phyloP scores from a whole-genome alignment of 169 alveolate species.

The Babesia sp. region DNA sequence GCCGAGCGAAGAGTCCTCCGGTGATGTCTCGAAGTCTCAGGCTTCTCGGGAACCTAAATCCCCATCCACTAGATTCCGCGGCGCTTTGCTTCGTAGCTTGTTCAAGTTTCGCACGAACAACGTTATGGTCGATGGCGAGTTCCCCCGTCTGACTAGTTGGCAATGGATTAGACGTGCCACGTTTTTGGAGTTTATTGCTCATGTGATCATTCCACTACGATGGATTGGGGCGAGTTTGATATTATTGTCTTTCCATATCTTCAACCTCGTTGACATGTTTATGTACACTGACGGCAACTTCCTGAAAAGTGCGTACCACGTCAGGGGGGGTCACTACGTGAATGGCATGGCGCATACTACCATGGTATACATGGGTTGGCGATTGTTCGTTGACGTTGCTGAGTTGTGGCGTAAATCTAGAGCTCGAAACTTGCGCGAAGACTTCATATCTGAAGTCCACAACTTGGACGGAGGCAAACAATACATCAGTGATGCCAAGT shows the following conservation, averaged over 20 bases:
- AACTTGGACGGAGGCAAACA: background rate
- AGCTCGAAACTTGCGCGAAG: background rate
- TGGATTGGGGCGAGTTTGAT: background rate
- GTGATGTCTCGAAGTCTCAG: background rate
- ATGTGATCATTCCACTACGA: background rate
- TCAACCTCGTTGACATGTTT: background rate
- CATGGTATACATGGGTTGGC: constrained; percentile 7
- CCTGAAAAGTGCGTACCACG: background rate
- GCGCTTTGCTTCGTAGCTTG: background rate
- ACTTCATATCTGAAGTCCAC: background rate
- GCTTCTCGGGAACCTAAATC: background rate
- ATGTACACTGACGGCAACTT: background rate
- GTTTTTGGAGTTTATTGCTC: background rate
- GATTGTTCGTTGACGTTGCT: background rate
- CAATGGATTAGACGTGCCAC: constrained; percentile 6
- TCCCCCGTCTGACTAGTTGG: background rate
- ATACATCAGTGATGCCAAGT: constrained; percentile 11
- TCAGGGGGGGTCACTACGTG: background rate
- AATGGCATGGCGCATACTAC: constrained; percentile 1
- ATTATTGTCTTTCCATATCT: background rate
- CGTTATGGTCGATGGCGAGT: constrained; percentile 8
- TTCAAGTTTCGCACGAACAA: constrained; percentile 1
- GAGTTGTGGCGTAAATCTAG: background rate
- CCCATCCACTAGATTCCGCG: background rate
- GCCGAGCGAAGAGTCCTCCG: background rate